Base-by-base conservation (phyloP, 495 filamentous ascomycete species). In the Hypoxylon fragiforme region DNA sequence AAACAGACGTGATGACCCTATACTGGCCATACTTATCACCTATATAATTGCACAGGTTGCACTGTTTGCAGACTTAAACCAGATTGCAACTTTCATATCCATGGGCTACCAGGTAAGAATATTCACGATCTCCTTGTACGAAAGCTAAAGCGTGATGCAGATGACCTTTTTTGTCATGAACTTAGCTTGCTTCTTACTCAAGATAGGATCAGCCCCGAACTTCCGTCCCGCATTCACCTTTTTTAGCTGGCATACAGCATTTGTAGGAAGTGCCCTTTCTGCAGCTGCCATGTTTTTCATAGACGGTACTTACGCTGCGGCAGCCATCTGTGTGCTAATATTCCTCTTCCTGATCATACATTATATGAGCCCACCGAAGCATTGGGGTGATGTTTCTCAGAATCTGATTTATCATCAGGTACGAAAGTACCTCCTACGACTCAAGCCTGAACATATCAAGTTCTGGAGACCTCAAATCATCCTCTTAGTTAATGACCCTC, bases 351-450 rank as follows among this genome's bases (percentile, higher is more conserved):
- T 92, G 12, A 64, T 95, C 38, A 92, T 95, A 31, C 90, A 95
- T 62, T 95, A 91, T 59, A 84, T 80, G 11, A 88, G 86, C 31
- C 88, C 89, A 3, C 90, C 90, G 0, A 95, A 94, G 63, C 80
- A 86, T 7, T 95, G 90, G 90, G 90, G 90, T 1, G 90, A 95
- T 70, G 90, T 95, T 28, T 90, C 87, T 24, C 90, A 95, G 60
- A 90, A 85, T 64, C 71, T 95, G 45, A 95, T 95, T 40, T 95
- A 94, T 60, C 90, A 95, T 59, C 90, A 95, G 71, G 90, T 95
- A 4, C 81, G 90, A 42, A 95, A 95, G 62, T 95, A 95, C 56
- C 70, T 95, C 13, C 74, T 95, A 37, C 81, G 90, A 18, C 75
- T 95, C 7, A 85, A 84, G 31, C 89, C 90, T 51, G 90, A 95